Percentiles rank a stretch among this genome's conserved stretches.
Conservation (phyloP, 345 rosid species). For the Eucalyptus dawsonii region DNA sequence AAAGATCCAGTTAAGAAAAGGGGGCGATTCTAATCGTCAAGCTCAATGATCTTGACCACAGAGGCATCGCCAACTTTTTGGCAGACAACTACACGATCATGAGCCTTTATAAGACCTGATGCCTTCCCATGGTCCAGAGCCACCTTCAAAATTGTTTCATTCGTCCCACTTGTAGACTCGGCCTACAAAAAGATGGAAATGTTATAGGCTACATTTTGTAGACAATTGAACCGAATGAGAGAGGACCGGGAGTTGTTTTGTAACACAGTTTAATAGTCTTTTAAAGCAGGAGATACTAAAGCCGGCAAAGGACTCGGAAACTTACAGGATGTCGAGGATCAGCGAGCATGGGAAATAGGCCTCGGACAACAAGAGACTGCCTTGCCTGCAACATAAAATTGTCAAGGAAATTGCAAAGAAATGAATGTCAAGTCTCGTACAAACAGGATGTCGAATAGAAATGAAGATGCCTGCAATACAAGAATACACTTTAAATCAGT, state of each 20-base stretch:
- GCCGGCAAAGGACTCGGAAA: not conserved
- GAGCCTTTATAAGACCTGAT: slow-evolving; percentile 35
- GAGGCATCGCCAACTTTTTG: slow-evolving; percentile 56
- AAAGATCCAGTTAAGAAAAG: not conserved
- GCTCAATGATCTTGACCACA: slow-evolving; percentile 56
- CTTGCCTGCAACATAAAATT: slow-evolving; percentile 29
- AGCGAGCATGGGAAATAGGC: slow-evolving; percentile 56
- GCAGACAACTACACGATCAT: slow-evolving; percentile 49
- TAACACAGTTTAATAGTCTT: not conserved
- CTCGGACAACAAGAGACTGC: slow-evolving; percentile 58
- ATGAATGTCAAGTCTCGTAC: not conserved
- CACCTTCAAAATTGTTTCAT: slow-evolving; percentile 43
- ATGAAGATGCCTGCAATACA: not conserved
- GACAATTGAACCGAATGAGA: not conserved
- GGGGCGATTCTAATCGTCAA: slow-evolving; percentile 21
- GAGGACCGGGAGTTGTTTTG: not conserved
- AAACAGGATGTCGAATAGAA: not conserved
- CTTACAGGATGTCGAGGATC: slow-evolving; percentile 52
- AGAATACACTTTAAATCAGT: not conserved
- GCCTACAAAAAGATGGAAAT: slow-evolving; percentile 20
- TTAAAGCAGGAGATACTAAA: not conserved
- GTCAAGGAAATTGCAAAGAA: not conserved
- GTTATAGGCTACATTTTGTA: not conserved
- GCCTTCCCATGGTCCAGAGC: slow-evolving; percentile 58
- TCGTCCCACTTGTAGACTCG: slow-evolving; percentile 15